Percentiles rank a stretch among this genome's conserved stretches.
Evolutionary conservation across 140 eudicot genomes (phyloP).

Genomic region (Stevia rebaudiana): DNA sequence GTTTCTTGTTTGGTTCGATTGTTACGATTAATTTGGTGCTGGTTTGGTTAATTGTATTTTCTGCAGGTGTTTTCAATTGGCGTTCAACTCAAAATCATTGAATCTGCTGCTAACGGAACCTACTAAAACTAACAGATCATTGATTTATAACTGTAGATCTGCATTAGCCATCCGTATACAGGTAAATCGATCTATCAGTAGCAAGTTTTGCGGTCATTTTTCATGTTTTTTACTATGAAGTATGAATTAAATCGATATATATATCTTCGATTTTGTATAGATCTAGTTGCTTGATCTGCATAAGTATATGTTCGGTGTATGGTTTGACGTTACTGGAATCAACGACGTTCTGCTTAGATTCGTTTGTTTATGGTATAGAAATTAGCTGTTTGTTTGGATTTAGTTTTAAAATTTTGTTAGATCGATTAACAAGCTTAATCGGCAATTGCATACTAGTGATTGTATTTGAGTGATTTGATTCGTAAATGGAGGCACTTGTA

Average conservation of each 20-base stretch:
- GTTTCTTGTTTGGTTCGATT: too few species aligned
- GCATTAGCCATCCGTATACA: conserved; percentile 6
- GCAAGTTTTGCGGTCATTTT: background rate
- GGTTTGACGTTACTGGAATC: conserved; percentile 35
- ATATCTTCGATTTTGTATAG: conserved; percentile 28
- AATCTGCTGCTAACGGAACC: conserved; percentile 19
- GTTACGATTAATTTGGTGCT: too few species aligned
- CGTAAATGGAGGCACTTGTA: conserved; percentile 62
- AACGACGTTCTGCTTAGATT: conserved; percentile 46
- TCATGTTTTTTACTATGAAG: background rate
- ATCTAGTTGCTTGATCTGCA: conserved; percentile 42
- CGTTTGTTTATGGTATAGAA: conserved; percentile 60
- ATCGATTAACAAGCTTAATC: conserved; percentile 5
- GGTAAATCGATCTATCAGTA: conserved; percentile 10
- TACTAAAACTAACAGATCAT: conserved; percentile 17
- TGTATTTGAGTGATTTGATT: conserved; percentile 11
- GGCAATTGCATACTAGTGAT: background rate
- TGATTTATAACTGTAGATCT: conserved; percentile 18
- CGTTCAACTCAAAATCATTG: conserved; percentile 12
- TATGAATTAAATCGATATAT: conserved; percentile 12
- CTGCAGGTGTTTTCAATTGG: conserved; percentile 16
- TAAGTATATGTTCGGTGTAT: conserved; percentile 31
- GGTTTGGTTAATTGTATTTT: too few species aligned
- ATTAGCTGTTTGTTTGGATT: conserved; percentile 10
- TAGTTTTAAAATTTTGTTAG: conserved; percentile 13